Percentiles rank a stretch among this genome's conserved stretches.
Conservation (phyloP, 2,329 filamentous ascomycete genomes). For the Colletotrichum higginsianum region DNA sequence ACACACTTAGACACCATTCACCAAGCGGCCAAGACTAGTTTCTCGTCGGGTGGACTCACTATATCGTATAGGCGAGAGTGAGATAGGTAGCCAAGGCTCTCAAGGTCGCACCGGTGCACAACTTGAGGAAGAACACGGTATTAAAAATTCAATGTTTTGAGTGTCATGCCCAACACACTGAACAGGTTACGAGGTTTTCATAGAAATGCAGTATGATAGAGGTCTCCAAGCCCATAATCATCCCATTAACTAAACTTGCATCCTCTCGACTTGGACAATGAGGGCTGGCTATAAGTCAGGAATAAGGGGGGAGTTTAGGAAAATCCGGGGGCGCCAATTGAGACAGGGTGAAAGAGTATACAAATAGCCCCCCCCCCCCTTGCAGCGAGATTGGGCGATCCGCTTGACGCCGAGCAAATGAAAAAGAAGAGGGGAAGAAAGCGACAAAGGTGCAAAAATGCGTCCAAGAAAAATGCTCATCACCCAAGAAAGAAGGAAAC, state of each 20-base stretch:
- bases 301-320: neutral
- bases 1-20: neutral
- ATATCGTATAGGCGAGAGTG: too few relatives aligned
- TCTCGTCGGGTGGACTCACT: neutral
- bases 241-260: too few relatives aligned
- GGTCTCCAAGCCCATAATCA: too few relatives aligned
- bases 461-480: constrained; percentile 3
- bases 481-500: constrained; percentile 5
- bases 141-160: too few relatives aligned
- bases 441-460: neutral
- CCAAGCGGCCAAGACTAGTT: neutral
- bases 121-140: too few relatives aligned
- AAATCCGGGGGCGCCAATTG: constrained; percentile 3
- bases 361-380: too few relatives aligned
- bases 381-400: constrained; percentile 14
- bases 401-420: neutral
- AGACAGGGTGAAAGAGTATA: neutral
- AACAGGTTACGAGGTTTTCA: too few relatives aligned
- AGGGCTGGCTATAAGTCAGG: neutral
- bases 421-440: too few relatives aligned
- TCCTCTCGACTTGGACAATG: neutral
- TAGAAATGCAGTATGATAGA: too few relatives aligned
- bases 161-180: too few relatives aligned
- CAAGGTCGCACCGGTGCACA: too few relatives aligned
- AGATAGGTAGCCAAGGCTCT: too few relatives aligned